Evolutionary conservation across 208 protist species (phyloP).

Genomic region (Acanthamoeba sp.): DNA sequence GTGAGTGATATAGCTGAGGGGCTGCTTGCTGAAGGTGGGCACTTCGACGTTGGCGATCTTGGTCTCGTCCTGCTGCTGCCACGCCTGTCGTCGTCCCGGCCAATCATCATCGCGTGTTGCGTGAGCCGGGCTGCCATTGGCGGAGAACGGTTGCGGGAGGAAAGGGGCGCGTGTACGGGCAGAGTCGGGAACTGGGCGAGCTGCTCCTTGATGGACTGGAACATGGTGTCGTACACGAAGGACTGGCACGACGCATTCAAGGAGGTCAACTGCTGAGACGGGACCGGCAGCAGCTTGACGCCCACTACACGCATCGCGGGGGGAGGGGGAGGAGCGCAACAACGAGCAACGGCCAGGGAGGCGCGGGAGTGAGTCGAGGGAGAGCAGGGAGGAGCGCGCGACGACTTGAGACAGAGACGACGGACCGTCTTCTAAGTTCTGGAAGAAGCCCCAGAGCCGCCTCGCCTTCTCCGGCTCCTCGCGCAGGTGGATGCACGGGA

Average conservation of each 20-base stretch:
- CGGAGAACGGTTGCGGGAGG: too few relatives aligned
- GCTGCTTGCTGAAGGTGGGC: constrained; percentile 62
- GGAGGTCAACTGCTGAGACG: neutral
- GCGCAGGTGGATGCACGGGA: constrained; percentile 42
- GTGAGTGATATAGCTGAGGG: constrained; percentile 41
- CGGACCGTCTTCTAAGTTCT: constrained; percentile 49
- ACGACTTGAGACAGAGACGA: neutral
- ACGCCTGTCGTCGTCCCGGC: neutral
- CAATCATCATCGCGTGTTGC: too few relatives aligned
- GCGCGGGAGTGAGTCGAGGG: too few relatives aligned
- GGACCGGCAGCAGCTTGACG: neutral
- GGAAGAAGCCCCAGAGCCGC: constrained; percentile 11
- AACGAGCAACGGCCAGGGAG: too few relatives aligned
- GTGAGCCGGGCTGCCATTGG: too few relatives aligned
- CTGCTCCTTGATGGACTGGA: constrained; percentile 62
- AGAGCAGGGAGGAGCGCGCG: too few relatives aligned
- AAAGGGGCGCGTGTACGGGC: neutral
- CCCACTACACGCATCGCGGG: neutral
- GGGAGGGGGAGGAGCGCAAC: neutral
- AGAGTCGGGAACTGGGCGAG: neutral
- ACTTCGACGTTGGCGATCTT: constrained; percentile 43
- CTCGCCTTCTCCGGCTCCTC: constrained; percentile 62
- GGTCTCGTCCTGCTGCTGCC: constrained; percentile 19
- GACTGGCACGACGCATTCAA: constrained; percentile 15
- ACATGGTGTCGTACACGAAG: constrained; percentile 63